Base-by-base conservation (phyloP, 2,329 filamentous ascomycete genomes). In the Daldinia sp. region DNA sequence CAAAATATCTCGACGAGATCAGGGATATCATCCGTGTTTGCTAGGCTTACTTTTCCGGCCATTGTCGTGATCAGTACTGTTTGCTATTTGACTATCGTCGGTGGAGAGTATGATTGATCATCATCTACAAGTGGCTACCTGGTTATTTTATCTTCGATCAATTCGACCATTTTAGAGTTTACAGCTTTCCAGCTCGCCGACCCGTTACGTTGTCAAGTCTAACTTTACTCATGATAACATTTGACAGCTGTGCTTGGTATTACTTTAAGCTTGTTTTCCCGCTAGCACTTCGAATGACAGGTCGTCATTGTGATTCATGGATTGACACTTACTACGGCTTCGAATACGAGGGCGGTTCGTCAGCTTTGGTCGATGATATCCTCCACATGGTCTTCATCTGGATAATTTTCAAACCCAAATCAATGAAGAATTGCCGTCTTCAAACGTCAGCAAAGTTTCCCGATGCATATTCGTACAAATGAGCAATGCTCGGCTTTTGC, bases 1-100 rank as follows among this genome's bases (percentile, higher is more conserved):
- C 67, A 69, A 58, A 70, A 70, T 23, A 73, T 70, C 39, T 62
- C 55, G 37, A 71, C 51, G 13, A 71, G 59, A 10, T 64, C 64
- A 5, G 69, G 60, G 34, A 72, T 69, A 30, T 72, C 67, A 29
- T 69, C 67, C 9, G 54, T 47, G 3, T 43, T 72, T 15, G 71
- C 70, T 4, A 71, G 39, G 52, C 59, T 63, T 29, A 71, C 70
- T 55, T 64, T 66, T 15, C 50, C 61, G 25, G 63, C 64, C 58
- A 61, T 53, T 3, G n/a, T 50, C 30, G 25, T 50, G n/a, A 51
- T 39, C 32, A 19, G n/a, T 8, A 15, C 51, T 21, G n/a, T 54
- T 39, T 35, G 21, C n/a, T 8, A 15, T 53, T 21, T 45, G n/a
- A 25, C n/a, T 35, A 50, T 34, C 5, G 32, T 3, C 7, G 17